Evolutionary conservation across 805 yeast genomes (phyloP).

Genomic region (Kodamaea restingae): DNA sequence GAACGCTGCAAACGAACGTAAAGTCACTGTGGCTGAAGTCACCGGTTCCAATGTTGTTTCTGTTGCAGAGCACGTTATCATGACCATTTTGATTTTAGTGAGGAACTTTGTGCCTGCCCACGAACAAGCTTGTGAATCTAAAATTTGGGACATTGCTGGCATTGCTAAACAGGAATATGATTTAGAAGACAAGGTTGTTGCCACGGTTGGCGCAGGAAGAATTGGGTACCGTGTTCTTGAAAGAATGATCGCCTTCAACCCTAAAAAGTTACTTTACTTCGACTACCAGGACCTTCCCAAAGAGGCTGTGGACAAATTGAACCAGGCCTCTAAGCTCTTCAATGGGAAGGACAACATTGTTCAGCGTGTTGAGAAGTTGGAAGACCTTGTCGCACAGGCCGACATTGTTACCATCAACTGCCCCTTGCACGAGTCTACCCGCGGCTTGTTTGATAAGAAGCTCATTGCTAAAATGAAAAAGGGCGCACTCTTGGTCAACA

Average conservation of each 20-base stretch:
- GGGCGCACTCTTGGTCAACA: slow-evolving; percentile 16
- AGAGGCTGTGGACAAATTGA: slow-evolving; percentile 41
- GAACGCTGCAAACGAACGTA: slow-evolving; percentile 58
- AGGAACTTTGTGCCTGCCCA: slow-evolving; percentile 80
- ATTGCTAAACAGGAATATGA: slow-evolving; percentile 72
- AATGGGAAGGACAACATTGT: slow-evolving; percentile 55
- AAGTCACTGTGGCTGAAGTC: slow-evolving; percentile 70
- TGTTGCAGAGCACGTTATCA: slow-evolving; percentile 76
- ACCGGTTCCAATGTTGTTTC: slow-evolving; percentile 79
- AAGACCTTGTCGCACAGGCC: slow-evolving; percentile 62
- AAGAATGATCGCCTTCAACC: slow-evolving; percentile 68
- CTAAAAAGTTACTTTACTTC: slow-evolving; percentile 67
- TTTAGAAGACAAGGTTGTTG: slow-evolving; percentile 68
- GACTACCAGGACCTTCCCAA: slow-evolving; percentile 68
- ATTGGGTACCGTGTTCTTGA: slow-evolving; percentile 75
- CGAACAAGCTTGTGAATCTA: slow-evolving; percentile 50
- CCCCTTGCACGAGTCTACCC: slow-evolving; percentile 69
- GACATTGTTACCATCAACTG: slow-evolving; percentile 75
- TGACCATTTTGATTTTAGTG: slow-evolving; percentile 67
- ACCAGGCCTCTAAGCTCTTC: slow-evolving; percentile 31
- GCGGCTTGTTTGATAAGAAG: slow-evolving; percentile 64
- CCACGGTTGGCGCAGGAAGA: slow-evolving; percentile 82
- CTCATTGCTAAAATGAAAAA: slow-evolving; percentile 46
- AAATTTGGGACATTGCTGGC: slow-evolving; percentile 71
- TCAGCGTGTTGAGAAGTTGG: slow-evolving; percentile 54